Base-by-base conservation (phyloP, 2,329 filamentous ascomycete genomes). In the Hypoxylon sp. region DNA sequence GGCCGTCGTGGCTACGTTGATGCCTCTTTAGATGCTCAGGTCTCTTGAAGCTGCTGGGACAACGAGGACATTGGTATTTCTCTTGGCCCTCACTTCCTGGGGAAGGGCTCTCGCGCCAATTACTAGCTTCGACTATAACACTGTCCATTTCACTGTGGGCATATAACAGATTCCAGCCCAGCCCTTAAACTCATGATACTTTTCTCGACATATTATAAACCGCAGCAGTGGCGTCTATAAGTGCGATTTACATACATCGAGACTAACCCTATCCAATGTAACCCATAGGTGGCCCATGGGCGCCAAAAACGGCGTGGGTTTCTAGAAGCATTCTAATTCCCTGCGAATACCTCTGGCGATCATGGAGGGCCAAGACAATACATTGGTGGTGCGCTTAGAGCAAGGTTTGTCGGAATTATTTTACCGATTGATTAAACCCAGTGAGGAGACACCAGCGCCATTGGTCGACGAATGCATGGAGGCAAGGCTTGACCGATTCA, bases 1-100 rank as follows among this genome's bases (percentile, higher is more conserved):
- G 59, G 14, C 65, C 70, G 29, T 74, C 67, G 32, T 77, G 74
- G 14, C 72, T 71, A 12, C 74, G 74, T 53, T 75, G 71, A 41
- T 76, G 74, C 54, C 75, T 71, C 63, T 74, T 76, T 29, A 77
- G 64, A 52, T 77, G 75, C 59, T 77, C 75, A 2, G 71, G 69
- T 52, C 74, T 65, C 57, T 75, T 75, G 67, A 77, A 77, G 30
- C 67, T 73, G 41, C 74, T 71, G 2, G 71, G 65, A 41, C 75
- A 77, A 21, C 68, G 70, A 50, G 73, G 65, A 51, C 75, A 77
- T 50, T 72, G 70, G 53, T 74, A 73, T 68, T 72, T 71, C 32
- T 70, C 70, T 61, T 70, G 59, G 48, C 52, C 43, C 48, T 58
- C 43, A 56, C 39, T 64, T 51, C 60, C 67, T 8, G 67, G 60